A percentile compares a stretch with the other conserved stretches of the same genome.
These are phyloP conservation scores for Zygoascus meyerae DNA, from an alignment of 1,139 yeast species.

Conservation along the genomic window DNA sequence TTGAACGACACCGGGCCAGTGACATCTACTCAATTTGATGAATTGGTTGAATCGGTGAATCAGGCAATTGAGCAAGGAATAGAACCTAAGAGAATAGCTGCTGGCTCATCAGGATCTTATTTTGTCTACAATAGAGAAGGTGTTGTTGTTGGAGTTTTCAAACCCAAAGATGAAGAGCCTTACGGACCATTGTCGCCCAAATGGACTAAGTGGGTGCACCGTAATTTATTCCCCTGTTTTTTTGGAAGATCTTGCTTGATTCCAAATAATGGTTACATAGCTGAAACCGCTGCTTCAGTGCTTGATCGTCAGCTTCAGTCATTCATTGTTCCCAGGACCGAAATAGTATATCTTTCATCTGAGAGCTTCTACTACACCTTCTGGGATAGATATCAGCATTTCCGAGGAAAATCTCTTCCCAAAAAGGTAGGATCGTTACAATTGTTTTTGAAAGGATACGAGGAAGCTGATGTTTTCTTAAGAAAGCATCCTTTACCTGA, in stretches of 20 bases:
- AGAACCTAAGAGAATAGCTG: slow-evolving; percentile 50
- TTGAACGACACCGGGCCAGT: slow-evolving; percentile 31
- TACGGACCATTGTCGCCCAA: slow-evolving; percentile 75
- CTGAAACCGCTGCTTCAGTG: slow-evolving; percentile 67
- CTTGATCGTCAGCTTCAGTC: slow-evolving; percentile 56
- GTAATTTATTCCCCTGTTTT: slow-evolving; percentile 71
- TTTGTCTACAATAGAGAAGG: slow-evolving; percentile 43
- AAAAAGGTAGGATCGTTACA: slow-evolving; percentile 65
- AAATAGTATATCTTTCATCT: slow-evolving; percentile 49
- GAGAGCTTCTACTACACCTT: slow-evolving; percentile 50
- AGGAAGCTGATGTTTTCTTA: slow-evolving; percentile 59
- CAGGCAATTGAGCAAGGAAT: slow-evolving; percentile 35
- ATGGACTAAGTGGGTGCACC: slow-evolving; percentile 75
- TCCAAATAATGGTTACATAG: slow-evolving; percentile 66
- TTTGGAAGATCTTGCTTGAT: slow-evolving; percentile 70
- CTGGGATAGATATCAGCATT: slow-evolving; percentile 40
- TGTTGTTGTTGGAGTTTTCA: slow-evolving; percentile 54
- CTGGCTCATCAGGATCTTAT: slow-evolving; percentile 71
- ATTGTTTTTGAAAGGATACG: slow-evolving; percentile 52
- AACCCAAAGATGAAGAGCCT: slow-evolving; percentile 79
- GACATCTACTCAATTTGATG: slow-evolving; percentile 29
- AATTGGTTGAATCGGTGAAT: slow-evolving; percentile 18
- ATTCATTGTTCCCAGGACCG: slow-evolving; percentile 62
- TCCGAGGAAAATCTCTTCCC: slow-evolving; percentile 33
- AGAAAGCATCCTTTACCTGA: slow-evolving; percentile 51